These are phyloP conservation scores for Bruguiera sexangula DNA, from an alignment of 345 rosid species.

Conservation along the genomic window DNA sequence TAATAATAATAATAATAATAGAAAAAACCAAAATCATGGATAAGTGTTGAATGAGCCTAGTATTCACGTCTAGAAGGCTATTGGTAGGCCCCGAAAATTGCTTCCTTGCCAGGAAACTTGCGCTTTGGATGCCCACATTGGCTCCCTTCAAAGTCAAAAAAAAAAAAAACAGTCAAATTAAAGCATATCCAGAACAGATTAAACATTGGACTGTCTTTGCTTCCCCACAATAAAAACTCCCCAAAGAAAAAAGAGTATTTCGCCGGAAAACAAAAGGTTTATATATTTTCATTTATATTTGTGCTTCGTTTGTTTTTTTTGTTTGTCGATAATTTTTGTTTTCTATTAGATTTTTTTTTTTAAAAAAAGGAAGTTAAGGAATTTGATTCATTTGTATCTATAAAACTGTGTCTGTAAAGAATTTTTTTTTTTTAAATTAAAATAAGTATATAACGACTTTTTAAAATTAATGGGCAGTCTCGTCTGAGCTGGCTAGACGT, in stretches of 20 bases:
- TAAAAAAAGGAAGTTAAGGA: too few relatives aligned
- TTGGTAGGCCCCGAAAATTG: slow-evolving; percentile 28
- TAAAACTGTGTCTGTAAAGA: too few relatives aligned
- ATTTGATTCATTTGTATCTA: too few relatives aligned
- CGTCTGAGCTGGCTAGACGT: background rate
- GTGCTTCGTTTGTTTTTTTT: too few relatives aligned
- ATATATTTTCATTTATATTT: too few relatives aligned
- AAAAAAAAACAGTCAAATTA: slow-evolving; percentile 1
- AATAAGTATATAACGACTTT: background rate
- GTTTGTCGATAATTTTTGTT: too few relatives aligned
- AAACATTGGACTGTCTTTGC: background rate
- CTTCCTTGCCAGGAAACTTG: slow-evolving; percentile 28
- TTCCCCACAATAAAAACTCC: background rate
- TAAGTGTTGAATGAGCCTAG: background rate
- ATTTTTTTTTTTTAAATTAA: too few relatives aligned
- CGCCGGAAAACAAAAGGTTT: too few relatives aligned
- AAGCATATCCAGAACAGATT: background rate
- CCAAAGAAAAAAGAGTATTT: background rate
- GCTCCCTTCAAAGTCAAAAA: slow-evolving; percentile 27
- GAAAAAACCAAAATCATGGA: background rate
- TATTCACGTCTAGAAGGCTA: background rate
- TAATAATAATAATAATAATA: background rate
- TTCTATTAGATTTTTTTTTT: too few relatives aligned
- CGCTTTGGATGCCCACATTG: slow-evolving; percentile 10
- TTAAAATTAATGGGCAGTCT: too few relatives aligned